Percentiles rank a stretch among this genome's conserved stretches.
These are phyloP conservation scores for Trichoderma koningii DNA, from an alignment of 2,329 filamentous ascomycete species.

Conservation along the genomic window DNA sequence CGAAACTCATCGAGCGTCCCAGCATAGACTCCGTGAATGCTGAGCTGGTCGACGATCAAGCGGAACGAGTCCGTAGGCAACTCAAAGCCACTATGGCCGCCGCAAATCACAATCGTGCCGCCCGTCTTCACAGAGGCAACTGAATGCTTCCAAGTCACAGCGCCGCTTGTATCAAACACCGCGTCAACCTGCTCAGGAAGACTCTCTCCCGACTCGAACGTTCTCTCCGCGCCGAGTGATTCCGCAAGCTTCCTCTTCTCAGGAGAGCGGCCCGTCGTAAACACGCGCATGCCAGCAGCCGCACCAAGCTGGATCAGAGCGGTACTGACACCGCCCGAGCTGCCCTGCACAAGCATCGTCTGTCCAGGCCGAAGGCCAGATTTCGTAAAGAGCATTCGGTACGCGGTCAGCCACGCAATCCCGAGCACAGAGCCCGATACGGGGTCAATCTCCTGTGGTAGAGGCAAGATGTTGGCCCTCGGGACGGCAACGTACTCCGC, in stretches of 20 bases:
- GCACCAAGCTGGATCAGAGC: constrained; percentile 23
- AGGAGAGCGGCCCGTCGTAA: constrained; percentile 4
- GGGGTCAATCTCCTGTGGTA: not conserved
- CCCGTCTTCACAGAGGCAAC: constrained; percentile 12
- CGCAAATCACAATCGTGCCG: constrained; percentile 10
- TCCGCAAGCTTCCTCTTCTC: constrained; percentile 21
- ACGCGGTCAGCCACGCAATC: constrained; percentile 23
- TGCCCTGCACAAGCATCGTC: constrained; percentile 24
- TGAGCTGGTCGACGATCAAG: constrained; percentile 10
- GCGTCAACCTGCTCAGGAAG: constrained; percentile 12
- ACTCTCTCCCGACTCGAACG: constrained; percentile 11
- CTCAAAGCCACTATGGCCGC: constrained; percentile 17
- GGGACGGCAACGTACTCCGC: constrained; percentile 20
- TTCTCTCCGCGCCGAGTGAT: constrained; percentile 7
- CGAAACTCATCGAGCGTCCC: constrained; percentile 14
- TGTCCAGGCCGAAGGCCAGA: constrained; percentile 17
- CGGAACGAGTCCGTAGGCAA: constrained; percentile 20
- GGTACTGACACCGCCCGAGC: constrained; percentile 17
- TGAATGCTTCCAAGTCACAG: constrained; percentile 22
- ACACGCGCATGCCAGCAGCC: constrained; percentile 19
- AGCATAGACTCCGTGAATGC: constrained; percentile 21
- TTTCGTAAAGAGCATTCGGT: constrained; percentile 20
- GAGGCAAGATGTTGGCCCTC: not conserved
- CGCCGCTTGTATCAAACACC: constrained; percentile 24
- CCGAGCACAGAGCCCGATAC: constrained; percentile 10